Conservation (phyloP, 768 basidiomycete genomes). For the Xanthoconium purpureum region DNA sequence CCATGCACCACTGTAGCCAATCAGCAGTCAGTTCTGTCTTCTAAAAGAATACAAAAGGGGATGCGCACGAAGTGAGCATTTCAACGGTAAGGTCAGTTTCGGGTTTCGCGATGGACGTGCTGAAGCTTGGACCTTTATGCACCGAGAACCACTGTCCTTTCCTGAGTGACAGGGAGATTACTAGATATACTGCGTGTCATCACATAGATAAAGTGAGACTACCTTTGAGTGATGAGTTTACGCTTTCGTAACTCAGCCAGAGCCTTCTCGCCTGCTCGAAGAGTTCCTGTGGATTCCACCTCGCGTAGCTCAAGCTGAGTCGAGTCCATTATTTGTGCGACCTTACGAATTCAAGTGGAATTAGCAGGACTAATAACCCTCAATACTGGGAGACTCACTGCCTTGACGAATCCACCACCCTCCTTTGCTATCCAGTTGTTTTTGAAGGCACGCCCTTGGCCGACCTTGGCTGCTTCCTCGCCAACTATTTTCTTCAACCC, state of each 20-base stretch:
- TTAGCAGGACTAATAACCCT: neutral
- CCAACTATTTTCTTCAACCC: slow-evolving; percentile 77
- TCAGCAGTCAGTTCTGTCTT: neutral
- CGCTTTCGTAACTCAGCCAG: slow-evolving; percentile 89
- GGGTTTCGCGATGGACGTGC: slow-evolving; percentile 85
- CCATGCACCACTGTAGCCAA: slow-evolving; percentile 75
- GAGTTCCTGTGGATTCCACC: slow-evolving; percentile 68
- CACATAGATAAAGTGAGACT: neutral
- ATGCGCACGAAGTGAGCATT: slow-evolving; percentile 82
- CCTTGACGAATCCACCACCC: slow-evolving; percentile 79
- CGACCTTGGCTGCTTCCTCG: slow-evolving; percentile 86
- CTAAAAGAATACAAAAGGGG: neutral
- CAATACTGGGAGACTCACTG: slow-evolving; percentile 48
- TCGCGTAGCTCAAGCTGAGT: slow-evolving; percentile 75
- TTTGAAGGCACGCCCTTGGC: slow-evolving; percentile 95
- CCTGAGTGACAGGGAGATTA: slow-evolving; percentile 39
- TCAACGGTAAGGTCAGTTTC: slow-evolving; percentile 97
- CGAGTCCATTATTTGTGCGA: slow-evolving; percentile 60
- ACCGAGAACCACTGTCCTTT: slow-evolving; percentile 96
- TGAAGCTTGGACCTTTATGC: slow-evolving; percentile 80
- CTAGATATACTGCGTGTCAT: slow-evolving; percentile 2
- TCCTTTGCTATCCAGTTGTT: slow-evolving; percentile 96
- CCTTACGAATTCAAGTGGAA: slow-evolving; percentile 39
- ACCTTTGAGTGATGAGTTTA: slow-evolving; percentile 86
- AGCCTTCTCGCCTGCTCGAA: slow-evolving; percentile 73